Percentiles rank a stretch among this genome's conserved stretches.
Evolutionary conservation across 305 asterid species (phyloP).

Genomic region (Solanum chacoense): DNA sequence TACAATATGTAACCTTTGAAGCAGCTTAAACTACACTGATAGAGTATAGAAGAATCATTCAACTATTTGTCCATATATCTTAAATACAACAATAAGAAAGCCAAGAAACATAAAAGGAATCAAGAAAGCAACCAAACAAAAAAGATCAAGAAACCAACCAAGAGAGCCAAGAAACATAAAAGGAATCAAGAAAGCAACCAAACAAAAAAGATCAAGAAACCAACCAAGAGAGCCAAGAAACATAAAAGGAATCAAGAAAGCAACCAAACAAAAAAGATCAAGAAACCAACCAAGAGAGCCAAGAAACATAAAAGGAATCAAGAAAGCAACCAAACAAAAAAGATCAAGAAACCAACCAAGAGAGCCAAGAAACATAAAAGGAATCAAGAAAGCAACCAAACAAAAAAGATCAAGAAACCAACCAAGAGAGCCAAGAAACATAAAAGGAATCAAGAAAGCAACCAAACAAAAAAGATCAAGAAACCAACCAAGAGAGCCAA

Average conservation of each 20-base stretch:
- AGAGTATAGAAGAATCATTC: neutral
- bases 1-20: neutral
- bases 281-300: neutral
- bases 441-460: neutral
- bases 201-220: constrained; percentile 11
- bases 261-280: no score
- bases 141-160: neutral
- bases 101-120: neutral
- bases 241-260: neutral
- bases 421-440: neutral
- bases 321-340: no score
- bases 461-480: neutral
- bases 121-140: neutral
- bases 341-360: neutral
- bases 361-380: neutral
- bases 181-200: neutral
- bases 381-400: neutral
- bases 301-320: neutral
- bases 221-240: constrained; percentile 26
- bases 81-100: neutral
- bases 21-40: neutral
- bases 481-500: neutral
- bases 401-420: neutral
- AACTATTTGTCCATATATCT: neutral
- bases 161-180: neutral